Conservation (phyloP, 1,284 basidiomycete species). For the Cryptococcus sp. region DNA sequence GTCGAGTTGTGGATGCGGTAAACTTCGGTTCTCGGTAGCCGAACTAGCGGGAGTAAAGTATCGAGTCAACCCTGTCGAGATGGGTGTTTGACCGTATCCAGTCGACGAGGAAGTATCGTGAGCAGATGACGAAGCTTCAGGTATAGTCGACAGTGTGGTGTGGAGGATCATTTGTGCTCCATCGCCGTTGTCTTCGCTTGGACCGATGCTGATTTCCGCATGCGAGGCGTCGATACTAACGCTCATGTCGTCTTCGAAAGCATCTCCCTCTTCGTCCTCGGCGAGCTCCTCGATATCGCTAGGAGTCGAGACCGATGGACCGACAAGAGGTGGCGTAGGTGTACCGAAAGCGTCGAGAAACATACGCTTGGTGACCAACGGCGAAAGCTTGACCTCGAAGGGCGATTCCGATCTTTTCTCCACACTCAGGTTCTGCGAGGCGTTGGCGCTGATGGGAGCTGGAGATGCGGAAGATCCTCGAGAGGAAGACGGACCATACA, state of each 20-base stretch:
- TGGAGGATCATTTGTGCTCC: too few relatives aligned
- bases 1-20: slow-evolving; percentile 5
- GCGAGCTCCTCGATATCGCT: not conserved
- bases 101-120: not conserved
- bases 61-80: not conserved
- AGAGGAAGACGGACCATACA: slow-evolving; percentile 7
- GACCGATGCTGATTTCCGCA: too few relatives aligned
- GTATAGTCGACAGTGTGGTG: slow-evolving; percentile 19
- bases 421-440: slow-evolving; percentile 4
- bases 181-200: too few relatives aligned
- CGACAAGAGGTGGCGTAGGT: slow-evolving; percentile 3
- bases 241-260: not conserved
- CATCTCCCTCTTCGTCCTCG: slow-evolving; percentile 3
- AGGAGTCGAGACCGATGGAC: not conserved
- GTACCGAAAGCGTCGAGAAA: slow-evolving; percentile 34
- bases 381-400: slow-evolving; percentile 32
- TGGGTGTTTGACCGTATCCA: not conserved
- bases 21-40: not conserved
- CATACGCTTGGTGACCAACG: slow-evolving; percentile 32
- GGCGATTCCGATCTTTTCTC: slow-evolving; percentile 29
- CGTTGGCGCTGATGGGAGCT: not conserved
- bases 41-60: not conserved
- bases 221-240: too few relatives aligned
- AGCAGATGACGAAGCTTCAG: slow-evolving; percentile 6
- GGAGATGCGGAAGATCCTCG: too few relatives aligned